Evolutionary conservation across 768 basidiomycete genomes (phyloP), one percentile per base, ranked within the genome.

Genomic region (Clathrus columnatus): DNA sequence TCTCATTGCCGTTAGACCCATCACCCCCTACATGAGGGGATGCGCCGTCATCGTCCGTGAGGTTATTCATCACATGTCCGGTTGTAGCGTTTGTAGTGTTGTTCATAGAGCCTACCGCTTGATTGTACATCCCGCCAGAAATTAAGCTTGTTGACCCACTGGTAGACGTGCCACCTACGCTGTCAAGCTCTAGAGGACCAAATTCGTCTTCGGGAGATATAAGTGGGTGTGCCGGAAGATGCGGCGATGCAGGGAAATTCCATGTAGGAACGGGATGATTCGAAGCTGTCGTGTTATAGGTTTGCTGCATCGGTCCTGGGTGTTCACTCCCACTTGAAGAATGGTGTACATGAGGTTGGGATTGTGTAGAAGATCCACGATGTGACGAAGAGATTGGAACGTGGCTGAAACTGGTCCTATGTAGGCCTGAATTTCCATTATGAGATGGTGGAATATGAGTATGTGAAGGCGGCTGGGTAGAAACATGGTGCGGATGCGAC

Each of bases 161-260:
- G 10, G 4, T 36, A 4, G 36, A 8, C n/a, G 36, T n/a, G n/a
- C 36, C 36, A 36, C 30, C 30, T 16, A 36, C 36, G 4, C 14
- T 36, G 14, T 36, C 36, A 36, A 36, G 7, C 7, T 36, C 14
- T n/a, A 36, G n/a, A 4, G 36, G 7, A 14, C 11, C 46, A 23
- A 53, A 16, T 5, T 44, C 51, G 10, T 29, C 44, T 5, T 51
- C 58, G 32, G 24, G 57, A 30, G 48, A 59, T 5, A 54, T 52
- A 27, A 44, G 52, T 5, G 51, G 57, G 27, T 57, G 73, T 21
- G 72, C 48, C 8, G 54, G 58, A 8, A 57, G 48, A 29, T 48
- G 51, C 32, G 28, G 62, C 44, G 54, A 73, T 1, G 74, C 68
- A 30, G 72, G 71, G 62, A 77, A 77, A 48, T 70, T 71, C 53